Conservation (phyloP, 306 rosid genomes). For the Leucaena leucocephala region DNA sequence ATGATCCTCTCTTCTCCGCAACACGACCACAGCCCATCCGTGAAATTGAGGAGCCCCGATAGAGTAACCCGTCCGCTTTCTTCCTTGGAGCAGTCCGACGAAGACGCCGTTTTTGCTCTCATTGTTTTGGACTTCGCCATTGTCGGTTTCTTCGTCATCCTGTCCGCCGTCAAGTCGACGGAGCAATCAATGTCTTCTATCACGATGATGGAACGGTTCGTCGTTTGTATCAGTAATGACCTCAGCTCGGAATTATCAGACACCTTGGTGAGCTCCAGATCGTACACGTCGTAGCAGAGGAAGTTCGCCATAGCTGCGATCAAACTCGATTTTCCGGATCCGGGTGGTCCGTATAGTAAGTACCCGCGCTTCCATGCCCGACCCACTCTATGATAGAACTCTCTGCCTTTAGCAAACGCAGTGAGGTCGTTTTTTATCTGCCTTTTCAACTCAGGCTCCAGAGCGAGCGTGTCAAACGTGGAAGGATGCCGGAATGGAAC, state of each 20-base stretch:
- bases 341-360: constrained; percentile 81
- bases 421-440: constrained; percentile 68
- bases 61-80: constrained; percentile 71
- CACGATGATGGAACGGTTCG: constrained; percentile 81
- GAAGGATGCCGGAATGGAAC: constrained; percentile 93
- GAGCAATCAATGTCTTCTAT: constrained; percentile 90
- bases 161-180: constrained; percentile 73
- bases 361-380: constrained; percentile 95
- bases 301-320: constrained; percentile 89
- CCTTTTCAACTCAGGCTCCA: constrained; percentile 67
- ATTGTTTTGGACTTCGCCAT: constrained; percentile 29
- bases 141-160: constrained; percentile 43
- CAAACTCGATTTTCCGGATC: constrained; percentile 86
- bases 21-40: constrained; percentile 86
- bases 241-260: constrained; percentile 83
- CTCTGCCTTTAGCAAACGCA: constrained; percentile 65
- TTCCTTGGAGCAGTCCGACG: constrained; percentile 29
- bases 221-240: constrained; percentile 74
- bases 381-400: constrained; percentile 76
- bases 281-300: constrained; percentile 86
- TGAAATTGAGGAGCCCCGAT: constrained; percentile 82
- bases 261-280: constrained; percentile 81
- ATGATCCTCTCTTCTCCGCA: constrained; percentile 87
- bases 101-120: constrained; percentile 34
- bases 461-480: constrained; percentile 72